These are phyloP conservation scores for Macadamia integrifolia DNA, from an alignment of 164 flowering plant genomes.

Conservation along the genomic window DNA sequence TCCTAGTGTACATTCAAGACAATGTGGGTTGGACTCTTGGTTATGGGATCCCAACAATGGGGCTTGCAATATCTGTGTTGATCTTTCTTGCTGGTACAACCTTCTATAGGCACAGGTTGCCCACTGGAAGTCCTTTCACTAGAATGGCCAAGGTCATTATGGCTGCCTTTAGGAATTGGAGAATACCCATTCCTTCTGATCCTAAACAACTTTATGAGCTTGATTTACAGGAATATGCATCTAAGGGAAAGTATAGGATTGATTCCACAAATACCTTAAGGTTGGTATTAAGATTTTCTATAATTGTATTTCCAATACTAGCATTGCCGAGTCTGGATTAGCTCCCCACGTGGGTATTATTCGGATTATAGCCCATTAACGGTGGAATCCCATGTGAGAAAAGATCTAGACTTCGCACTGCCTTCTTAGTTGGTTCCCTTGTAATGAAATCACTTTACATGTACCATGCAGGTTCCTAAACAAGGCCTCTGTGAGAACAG, in stretches of 20 bases:
- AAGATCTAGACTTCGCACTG: too few relatives aligned
- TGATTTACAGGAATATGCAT: constrained; percentile 11
- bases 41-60: constrained; percentile 22
- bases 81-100: constrained; percentile 23
- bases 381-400: too few relatives aligned
- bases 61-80: constrained; percentile 14
- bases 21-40: constrained; percentile 28
- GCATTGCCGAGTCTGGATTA: too few relatives aligned
- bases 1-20: constrained; percentile 29
- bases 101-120: constrained; percentile 21
- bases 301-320: not conserved
- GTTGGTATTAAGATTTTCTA: constrained; percentile 4
- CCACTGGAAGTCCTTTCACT: constrained; percentile 25
- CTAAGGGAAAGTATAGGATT: constrained; percentile 15
- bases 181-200: constrained; percentile 11
- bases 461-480: constrained; percentile 27
- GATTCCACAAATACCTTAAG: constrained; percentile 19
- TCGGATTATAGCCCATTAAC: too few relatives aligned
- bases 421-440: too few relatives aligned
- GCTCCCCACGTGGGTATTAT: too few relatives aligned
- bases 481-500: constrained; percentile 35
- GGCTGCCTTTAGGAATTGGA: constrained; percentile 23
- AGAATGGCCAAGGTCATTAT: constrained; percentile 22
- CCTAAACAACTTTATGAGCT: constrained; percentile 23
- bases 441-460: not conserved